These are phyloP conservation scores for Boechera stricta DNA, from an alignment of 345 rosid species.

Conservation along the genomic window DNA sequence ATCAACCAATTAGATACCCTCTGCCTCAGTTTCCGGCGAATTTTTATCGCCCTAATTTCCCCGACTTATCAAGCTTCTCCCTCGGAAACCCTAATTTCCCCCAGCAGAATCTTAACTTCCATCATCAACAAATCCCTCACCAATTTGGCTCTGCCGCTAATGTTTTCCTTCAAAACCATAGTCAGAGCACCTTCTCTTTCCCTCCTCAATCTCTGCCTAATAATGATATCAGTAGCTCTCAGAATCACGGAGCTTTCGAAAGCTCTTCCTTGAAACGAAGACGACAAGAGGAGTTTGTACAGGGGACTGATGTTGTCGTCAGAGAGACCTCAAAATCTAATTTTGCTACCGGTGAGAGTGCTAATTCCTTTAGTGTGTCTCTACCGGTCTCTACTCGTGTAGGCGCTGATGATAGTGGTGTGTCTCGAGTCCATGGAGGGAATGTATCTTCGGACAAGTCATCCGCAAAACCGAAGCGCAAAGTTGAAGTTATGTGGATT, in stretches of 20 bases:
- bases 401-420: conserved; percentile 31
- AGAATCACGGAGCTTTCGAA: conserved; percentile 18
- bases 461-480: conserved; percentile 30
- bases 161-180: conserved; percentile 40
- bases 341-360: conserved; percentile 50
- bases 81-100: conserved; percentile 42
- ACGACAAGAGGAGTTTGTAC: conserved; percentile 31
- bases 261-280: conserved; percentile 36
- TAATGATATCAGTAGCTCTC: conserved; percentile 26
- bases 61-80: conserved; percentile 31
- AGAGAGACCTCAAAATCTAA: conserved; percentile 44
- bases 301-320: conserved; percentile 54
- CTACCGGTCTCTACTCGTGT: conserved; percentile 1
- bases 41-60: conserved; percentile 41
- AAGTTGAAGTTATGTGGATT: conserved; percentile 41
- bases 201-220: conserved; percentile 29
- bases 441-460: conserved; percentile 31
- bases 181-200: conserved; percentile 33
- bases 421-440: conserved; percentile 27
- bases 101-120: conserved; percentile 46
- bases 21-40: conserved; percentile 45
- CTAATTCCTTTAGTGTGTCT: conserved; percentile 58
- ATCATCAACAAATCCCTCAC: conserved; percentile 46
- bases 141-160: conserved; percentile 36
- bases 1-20: conserved; percentile 45